These are phyloP conservation scores for Alternaria sp. DNA, from an alignment of 2,329 filamentous ascomycete genomes.

Conservation along the genomic window DNA sequence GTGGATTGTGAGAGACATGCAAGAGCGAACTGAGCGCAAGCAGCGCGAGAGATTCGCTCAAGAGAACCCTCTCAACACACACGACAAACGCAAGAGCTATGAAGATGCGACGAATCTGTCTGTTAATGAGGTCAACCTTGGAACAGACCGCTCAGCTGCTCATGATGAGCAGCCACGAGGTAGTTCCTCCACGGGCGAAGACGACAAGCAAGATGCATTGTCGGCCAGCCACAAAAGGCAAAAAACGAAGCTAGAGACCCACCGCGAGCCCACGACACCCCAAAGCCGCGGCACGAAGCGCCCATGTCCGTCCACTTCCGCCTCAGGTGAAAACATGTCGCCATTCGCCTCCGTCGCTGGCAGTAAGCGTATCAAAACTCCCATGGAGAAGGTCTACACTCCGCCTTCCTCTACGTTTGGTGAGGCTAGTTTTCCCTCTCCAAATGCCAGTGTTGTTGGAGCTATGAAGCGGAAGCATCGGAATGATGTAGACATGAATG, in stretches of 20 bases:
- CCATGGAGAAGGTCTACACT: neutral
- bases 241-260: neutral
- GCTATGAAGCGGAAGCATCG: neutral
- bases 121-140: accelerated
- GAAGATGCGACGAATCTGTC: neutral
- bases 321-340: neutral
- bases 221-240: neutral
- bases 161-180: neutral
- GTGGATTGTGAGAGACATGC: neutral
- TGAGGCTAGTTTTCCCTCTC: neutral
- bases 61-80: neutral
- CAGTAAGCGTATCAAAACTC: neutral
- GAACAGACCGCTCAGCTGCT: too few relatives aligned
- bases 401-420: neutral
- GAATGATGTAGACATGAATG: neutral
- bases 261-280: neutral
- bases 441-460: neutral
- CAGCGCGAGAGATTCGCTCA: neutral
- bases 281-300: neutral
- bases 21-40: neutral
- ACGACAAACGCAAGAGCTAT: neutral
- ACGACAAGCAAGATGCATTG: neutral
- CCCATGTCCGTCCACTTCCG: neutral
- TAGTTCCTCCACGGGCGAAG: too few relatives aligned
- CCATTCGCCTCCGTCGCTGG: neutral